Evolutionary conservation across 2,329 filamentous ascomycete genomes (phyloP).

Genomic region (Alternaria incomplexa): DNA sequence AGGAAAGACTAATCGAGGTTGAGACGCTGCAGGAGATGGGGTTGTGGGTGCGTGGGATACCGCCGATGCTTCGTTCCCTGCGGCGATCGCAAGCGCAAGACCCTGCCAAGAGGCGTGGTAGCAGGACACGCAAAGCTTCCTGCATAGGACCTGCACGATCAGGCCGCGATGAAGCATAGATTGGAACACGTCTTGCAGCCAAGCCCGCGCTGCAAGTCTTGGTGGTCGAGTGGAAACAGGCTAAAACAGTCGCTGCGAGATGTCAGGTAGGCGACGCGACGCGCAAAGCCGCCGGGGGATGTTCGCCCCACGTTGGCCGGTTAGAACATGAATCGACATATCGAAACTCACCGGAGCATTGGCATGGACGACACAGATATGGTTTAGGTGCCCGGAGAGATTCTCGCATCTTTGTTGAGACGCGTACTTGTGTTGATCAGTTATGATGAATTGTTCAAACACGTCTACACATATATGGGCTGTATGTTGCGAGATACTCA

Average conservation of each 20-base stretch:
- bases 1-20: constrained; percentile 28
- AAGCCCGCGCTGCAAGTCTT: constrained; percentile 31
- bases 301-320: constrained; percentile 18
- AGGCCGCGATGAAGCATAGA: constrained; percentile 19
- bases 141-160: constrained; percentile 3
- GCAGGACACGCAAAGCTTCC: constrained; percentile 10
- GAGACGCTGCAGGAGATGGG: constrained; percentile 32
- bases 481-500: not conserved
- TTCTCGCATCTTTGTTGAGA: not conserved
- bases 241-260: constrained; percentile 27
- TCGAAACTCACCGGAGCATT: constrained; percentile 10
- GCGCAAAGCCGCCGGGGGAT: constrained; percentile 2
- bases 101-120: constrained; percentile 14
- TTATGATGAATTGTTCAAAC: not conserved
- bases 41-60: constrained; percentile 19
- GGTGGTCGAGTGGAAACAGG: constrained; percentile 25
- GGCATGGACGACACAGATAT: not conserved
- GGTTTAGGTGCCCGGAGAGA: not conserved
- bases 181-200: constrained; percentile 24
- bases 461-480: not conserved
- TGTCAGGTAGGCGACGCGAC: constrained; percentile 12
- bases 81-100: constrained; percentile 15
- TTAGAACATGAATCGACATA: constrained; percentile 22
- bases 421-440: not conserved
- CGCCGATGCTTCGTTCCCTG: constrained; percentile 5